These are phyloP conservation scores for Lachnellula willkommii DNA, from an alignment of 2,329 filamentous ascomycete species.

Conservation along the genomic window DNA sequence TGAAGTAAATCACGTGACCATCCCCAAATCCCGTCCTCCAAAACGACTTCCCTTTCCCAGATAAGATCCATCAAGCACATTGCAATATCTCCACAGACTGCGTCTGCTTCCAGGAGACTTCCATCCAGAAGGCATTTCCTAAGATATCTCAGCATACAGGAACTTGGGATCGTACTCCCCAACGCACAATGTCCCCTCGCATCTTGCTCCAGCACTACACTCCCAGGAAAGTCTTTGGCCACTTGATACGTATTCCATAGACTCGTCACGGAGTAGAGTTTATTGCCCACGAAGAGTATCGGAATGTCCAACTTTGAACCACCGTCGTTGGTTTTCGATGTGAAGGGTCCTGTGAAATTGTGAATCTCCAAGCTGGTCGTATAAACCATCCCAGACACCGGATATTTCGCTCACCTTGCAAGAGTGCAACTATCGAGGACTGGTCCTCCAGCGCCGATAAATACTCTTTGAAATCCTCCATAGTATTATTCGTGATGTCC, in stretches of 20 bases:
- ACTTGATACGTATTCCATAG: neutral
- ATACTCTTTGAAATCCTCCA: constrained; percentile 3
- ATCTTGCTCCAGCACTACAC: constrained; percentile 2
- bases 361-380: constrained; percentile 3
- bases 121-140: neutral
- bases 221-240: neutral
- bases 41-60: neutral
- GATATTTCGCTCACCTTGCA: constrained; percentile 7
- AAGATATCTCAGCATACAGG: neutral
- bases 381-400: constrained; percentile 5
- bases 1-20: no score
- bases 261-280: neutral
- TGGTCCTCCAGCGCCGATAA: constrained; percentile 4
- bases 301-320: neutral
- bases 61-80: constrained; percentile 2
- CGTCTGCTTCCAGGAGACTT: neutral
- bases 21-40: no score
- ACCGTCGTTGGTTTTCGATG: no score
- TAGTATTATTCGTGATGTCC: neutral
- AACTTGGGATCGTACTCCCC: neutral
- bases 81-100: constrained; percentile 2
- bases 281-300: neutral
- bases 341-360: constrained; percentile 3
- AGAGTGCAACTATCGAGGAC: constrained; percentile 4
- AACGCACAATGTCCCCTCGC: constrained; percentile 1